These are phyloP conservation scores for Pseudogymnoascus sp. DNA, from an alignment of 2,329 filamentous ascomycete species.

Conservation along the genomic window DNA sequence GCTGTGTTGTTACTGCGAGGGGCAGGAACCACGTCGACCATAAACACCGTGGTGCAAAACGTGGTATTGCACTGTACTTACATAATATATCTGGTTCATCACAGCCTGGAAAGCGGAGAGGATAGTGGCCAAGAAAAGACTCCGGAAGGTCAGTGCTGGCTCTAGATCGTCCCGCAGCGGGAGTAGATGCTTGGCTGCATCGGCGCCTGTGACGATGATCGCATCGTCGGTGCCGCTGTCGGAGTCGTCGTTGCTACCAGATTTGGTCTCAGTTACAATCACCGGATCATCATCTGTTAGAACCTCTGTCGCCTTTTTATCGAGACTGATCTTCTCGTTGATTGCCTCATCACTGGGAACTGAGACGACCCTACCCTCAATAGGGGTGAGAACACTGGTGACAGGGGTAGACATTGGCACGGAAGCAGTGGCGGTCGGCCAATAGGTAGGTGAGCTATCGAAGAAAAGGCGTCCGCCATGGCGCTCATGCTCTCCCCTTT, in stretches of 20 bases:
- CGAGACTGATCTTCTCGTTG: constrained; percentile 25
- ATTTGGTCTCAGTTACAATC: constrained; percentile 18
- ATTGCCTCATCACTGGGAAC: constrained; percentile 25
- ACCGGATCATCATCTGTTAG: constrained; percentile 13
- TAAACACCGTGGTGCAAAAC: not conserved
- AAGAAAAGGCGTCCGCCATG: not conserved
- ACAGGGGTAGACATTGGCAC: constrained; percentile 16
- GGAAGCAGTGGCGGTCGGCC: constrained; percentile 9
- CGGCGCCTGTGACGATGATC: constrained; percentile 44
- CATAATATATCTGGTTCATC: constrained; percentile 48
- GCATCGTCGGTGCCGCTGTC: constrained; percentile 31
- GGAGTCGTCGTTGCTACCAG: constrained; percentile 21
- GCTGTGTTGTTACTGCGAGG: not conserved
- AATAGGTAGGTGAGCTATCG: not conserved
- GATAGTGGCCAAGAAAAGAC: constrained; percentile 40
- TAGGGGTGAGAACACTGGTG: constrained; percentile 22
- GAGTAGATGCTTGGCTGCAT: constrained; percentile 41
- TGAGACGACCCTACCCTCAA: constrained; percentile 26
- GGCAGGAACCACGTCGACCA: not conserved
- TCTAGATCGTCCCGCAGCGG: constrained; percentile 47
- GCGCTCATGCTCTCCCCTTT: not conserved
- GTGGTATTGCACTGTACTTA: constrained; percentile 22
- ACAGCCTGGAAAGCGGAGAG: constrained; percentile 46
- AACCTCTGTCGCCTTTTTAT: constrained; percentile 10
- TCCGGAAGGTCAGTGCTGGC: constrained; percentile 43